These are phyloP conservation scores for Geoglossum cookeanum DNA, from an alignment of 2,329 filamentous ascomycete genomes.

Conservation along the genomic window DNA sequence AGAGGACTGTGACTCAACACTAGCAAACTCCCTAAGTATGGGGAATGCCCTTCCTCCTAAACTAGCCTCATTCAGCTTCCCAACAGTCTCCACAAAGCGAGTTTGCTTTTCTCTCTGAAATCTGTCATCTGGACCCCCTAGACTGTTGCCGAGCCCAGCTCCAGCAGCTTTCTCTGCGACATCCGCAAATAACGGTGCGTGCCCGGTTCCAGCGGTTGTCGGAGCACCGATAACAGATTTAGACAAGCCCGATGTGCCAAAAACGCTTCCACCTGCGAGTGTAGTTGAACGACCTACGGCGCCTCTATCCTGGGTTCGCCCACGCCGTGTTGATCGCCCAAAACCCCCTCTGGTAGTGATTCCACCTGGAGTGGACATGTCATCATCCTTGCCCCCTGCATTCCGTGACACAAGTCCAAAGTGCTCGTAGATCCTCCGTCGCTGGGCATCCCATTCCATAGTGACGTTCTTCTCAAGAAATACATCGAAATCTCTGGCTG, in stretches of 20 bases:
- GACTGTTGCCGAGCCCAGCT: slow-evolving; percentile 27
- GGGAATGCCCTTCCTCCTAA: slow-evolving; percentile 48
- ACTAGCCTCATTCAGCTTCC: slow-evolving; percentile 56
- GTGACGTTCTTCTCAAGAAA: slow-evolving; percentile 91
- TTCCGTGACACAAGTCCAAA: slow-evolving; percentile 58
- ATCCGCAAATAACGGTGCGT: slow-evolving; percentile 47
- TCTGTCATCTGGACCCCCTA: slow-evolving; percentile 46
- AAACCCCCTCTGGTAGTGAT: slow-evolving; percentile 25
- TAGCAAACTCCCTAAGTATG: slow-evolving; percentile 55
- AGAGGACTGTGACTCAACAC: slow-evolving; percentile 50
- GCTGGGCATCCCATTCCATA: slow-evolving; percentile 89
- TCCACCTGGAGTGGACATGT: slow-evolving; percentile 19
- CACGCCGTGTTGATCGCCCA: slow-evolving; percentile 25
- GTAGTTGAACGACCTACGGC: slow-evolving; percentile 18
- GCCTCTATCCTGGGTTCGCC: slow-evolving; percentile 9
- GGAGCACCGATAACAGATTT: slow-evolving; percentile 77
- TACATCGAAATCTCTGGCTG: slow-evolving; percentile 75
- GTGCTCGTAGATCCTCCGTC: slow-evolving; percentile 84
- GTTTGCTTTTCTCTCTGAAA: slow-evolving; percentile 69
- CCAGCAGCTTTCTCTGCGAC: slow-evolving; percentile 38
- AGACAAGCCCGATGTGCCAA: slow-evolving; percentile 51
- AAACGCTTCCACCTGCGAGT: slow-evolving; percentile 33
- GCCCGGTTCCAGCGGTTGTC: slow-evolving; percentile 36
- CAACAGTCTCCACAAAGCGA: slow-evolving; percentile 61
- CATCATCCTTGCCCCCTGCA: slow-evolving; percentile 16